phyloP scores from a whole-genome alignment of 306 rosid species.

The Vachellia collinsii region DNA sequence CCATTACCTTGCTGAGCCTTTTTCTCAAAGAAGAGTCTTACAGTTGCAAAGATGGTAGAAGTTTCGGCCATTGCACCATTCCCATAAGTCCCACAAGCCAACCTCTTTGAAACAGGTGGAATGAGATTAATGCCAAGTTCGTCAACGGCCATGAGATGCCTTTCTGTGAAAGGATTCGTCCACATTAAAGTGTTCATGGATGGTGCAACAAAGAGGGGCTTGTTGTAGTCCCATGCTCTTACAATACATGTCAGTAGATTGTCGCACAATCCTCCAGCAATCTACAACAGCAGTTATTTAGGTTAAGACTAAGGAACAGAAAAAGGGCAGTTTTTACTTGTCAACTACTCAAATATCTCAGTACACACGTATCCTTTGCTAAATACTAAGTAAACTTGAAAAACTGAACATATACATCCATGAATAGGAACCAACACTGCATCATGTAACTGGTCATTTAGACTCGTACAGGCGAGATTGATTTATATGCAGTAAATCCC shows the following conservation, averaged over 20 bases:
- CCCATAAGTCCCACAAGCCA: constrained; percentile 79
- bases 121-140: constrained; percentile 79
- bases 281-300: constrained; percentile 49
- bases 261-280: constrained; percentile 83
- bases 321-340: not conserved
- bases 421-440: not conserved
- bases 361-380: not conserved
- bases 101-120: constrained; percentile 72
- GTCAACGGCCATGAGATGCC: constrained; percentile 55
- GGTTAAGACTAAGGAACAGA: constrained; percentile 2
- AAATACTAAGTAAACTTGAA: constrained; percentile 16
- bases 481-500: not conserved
- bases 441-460: not conserved
- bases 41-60: constrained; percentile 78
- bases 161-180: constrained; percentile 75
- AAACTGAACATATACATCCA: constrained; percentile 19
- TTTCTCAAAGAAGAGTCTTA: constrained; percentile 72
- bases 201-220: constrained; percentile 82
- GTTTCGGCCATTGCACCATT: constrained; percentile 99
- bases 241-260: constrained; percentile 77
- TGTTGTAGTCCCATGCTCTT: constrained; percentile 86
- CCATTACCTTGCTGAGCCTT: constrained; percentile 56
- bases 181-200: constrained; percentile 81
- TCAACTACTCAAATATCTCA: constrained; percentile 3
- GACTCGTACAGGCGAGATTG: not conserved